phyloP scores from a whole-genome alignment of 2,329 filamentous ascomycete genomes.

The Calonectria honghensis region DNA sequence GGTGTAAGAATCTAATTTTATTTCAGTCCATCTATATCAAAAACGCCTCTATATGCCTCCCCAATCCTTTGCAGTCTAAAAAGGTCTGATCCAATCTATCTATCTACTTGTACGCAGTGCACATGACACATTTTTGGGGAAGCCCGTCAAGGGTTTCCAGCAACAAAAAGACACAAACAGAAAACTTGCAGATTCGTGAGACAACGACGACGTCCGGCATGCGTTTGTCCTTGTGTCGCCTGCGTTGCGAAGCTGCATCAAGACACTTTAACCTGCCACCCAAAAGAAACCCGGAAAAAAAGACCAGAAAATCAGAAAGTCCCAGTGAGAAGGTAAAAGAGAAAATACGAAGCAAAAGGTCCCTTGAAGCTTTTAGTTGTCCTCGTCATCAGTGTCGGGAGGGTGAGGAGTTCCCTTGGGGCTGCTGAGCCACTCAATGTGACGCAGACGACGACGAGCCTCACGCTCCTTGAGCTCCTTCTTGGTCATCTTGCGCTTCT shows the following conservation, averaged over 20 bases:
- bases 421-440: slow-evolving; percentile 89
- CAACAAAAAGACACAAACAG: slow-evolving; percentile 21
- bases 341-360: slow-evolving; percentile 33
- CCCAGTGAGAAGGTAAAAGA: background rate
- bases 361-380: slow-evolving; percentile 52
- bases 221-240: slow-evolving; percentile 25
- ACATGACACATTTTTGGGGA: slow-evolving; percentile 21
- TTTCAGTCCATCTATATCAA: slow-evolving; percentile 54
- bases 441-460: slow-evolving; percentile 88
- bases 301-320: slow-evolving; percentile 21
- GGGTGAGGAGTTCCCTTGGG: slow-evolving; percentile 89
- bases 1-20: slow-evolving; percentile 44
- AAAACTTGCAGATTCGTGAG: slow-evolving; percentile 26
- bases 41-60: slow-evolving; percentile 52
- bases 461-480: slow-evolving; percentile 96
- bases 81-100: slow-evolving; percentile 46
- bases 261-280: slow-evolving; percentile 27
- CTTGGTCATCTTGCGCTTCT: slow-evolving; percentile 99
- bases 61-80: slow-evolving; percentile 39
- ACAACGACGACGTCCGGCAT: slow-evolving; percentile 20
- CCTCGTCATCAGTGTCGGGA: slow-evolving; percentile 86
- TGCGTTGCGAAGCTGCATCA: slow-evolving; percentile 29
- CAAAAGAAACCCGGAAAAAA: slow-evolving; percentile 25
- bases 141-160: background rate
- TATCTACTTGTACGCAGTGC: slow-evolving; percentile 43